Base-by-base conservation (phyloP, 164 flowering plant species). In the Chimonanthus praecox region DNA sequence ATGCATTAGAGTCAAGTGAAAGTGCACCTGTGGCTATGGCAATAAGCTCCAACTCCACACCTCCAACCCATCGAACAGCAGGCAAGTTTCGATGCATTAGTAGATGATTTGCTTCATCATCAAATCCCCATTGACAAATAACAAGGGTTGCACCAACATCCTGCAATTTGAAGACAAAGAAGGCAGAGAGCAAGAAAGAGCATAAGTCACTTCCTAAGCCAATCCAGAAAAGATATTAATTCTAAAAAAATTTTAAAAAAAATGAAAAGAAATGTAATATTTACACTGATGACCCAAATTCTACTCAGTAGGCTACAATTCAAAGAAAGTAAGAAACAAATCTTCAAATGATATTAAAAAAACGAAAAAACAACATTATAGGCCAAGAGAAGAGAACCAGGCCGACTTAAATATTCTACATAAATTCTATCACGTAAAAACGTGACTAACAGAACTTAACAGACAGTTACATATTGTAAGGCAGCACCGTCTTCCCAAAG, bases 51-150 rank as follows among this genome's bases (percentile, higher is more conserved):
- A 95, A 79, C 84, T 95, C 99, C 49, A 95, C 99, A 77, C 99
- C 99, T 79, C 99, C 99, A 64, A 95, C 99, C 99, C 99, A 95
- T 72, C 99, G 80, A 62, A 95, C 98, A 65, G 99, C 99, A 78
- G 99, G 99, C 82, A 95, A 84, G 75, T 92, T 86, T 75, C 97
- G 83, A 74, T 95, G 88, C 98, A 94, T 92, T 71, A 95, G 73
- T 21, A 95, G 80, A 80, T 95, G 99, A 78, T 95, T 95, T 71
- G 99, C 99, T 82, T 95, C 99, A 85, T 95, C 99, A 83, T 95
- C 99, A 80, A 95, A 95, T 4, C 99, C 99, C 99, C 98, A 95
- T 67, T 93, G 99, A 73, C 99, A 95, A 80, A 95, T 95, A 54
- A 95, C 99, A 78, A 95, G 79, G 49, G 98, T 93, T 48, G 99